Conservation (phyloP, 129 eudicot genomes). For the Flaveria robusta region DNA sequence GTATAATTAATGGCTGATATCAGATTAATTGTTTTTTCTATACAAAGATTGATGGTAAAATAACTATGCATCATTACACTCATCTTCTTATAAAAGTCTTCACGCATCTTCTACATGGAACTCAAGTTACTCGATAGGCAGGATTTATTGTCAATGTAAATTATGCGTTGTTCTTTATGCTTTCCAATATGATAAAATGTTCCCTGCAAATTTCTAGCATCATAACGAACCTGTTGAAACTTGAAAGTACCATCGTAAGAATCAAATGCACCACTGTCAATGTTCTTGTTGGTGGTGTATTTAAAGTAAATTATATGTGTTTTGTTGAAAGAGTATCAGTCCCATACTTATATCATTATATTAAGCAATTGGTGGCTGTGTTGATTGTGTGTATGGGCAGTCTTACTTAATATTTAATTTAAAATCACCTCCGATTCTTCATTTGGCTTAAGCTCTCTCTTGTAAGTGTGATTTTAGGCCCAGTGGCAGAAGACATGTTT, state of each 20-base stretch:
- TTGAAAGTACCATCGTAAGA: not conserved
- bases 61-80: not conserved
- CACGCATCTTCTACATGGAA: not conserved
- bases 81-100: not conserved
- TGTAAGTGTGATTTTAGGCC: slow-evolving; percentile 51
- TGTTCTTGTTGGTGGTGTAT: not conserved
- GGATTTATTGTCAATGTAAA: not conserved
- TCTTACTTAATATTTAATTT: not conserved
- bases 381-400: slow-evolving; percentile 10
- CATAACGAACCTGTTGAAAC: not conserved
- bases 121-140: not conserved
- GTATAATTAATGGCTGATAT: not conserved
- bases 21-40: not conserved
- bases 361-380: not conserved
- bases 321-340: not conserved
- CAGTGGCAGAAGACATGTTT: slow-evolving; percentile 73
- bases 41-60: not conserved
- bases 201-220: not conserved
- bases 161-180: not conserved
- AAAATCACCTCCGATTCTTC: not conserved
- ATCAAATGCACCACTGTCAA: not conserved
- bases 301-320: not conserved
- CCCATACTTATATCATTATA: not conserved
- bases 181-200: not conserved
- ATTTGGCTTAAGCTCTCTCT: slow-evolving; percentile 17